Evolutionary conservation across 192 early-diverging fungal genomes (phyloP).

Genomic region (Umbelopsis sp.): DNA sequence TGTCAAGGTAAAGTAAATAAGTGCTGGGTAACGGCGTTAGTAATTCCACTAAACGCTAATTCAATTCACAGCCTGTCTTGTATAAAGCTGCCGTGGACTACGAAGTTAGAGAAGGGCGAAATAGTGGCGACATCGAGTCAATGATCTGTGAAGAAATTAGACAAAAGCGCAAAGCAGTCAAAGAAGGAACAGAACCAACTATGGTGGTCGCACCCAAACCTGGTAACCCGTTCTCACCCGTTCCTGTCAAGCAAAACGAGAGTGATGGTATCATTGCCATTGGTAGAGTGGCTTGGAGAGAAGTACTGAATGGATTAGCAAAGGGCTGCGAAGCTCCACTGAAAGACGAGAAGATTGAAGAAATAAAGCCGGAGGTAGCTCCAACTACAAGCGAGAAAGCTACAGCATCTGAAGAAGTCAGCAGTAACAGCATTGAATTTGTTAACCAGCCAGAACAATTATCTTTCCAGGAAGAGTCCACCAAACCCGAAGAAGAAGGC

Average conservation of each 20-base stretch:
- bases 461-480: conserved; percentile 5
- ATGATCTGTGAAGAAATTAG: conserved; percentile 36
- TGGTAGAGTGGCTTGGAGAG: conserved; percentile 42
- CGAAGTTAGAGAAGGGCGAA: conserved; percentile 42
- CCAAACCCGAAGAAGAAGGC: background rate
- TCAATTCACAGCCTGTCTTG: conserved; percentile 37
- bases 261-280: conserved; percentile 38
- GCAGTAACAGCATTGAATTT: too few relatives aligned
- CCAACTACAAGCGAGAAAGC: background rate
- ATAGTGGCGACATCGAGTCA: conserved; percentile 37
- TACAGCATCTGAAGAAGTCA: background rate
- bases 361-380: background rate
- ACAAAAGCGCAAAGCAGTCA: conserved; percentile 29
- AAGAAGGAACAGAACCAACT: conserved; percentile 7
- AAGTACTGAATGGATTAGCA: conserved; percentile 40
- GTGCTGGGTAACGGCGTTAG: too few relatives aligned
- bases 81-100: conserved; percentile 47
- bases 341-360: conserved; percentile 15
- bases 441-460: background rate
- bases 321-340: conserved; percentile 35
- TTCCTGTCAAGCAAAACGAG: background rate
- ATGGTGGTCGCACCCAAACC: background rate
- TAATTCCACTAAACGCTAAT: background rate
- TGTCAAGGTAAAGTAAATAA: conserved; percentile 39
- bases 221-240: background rate